Conservation (phyloP, 768 basidiomycete species). For the Trametes meyenii region DNA sequence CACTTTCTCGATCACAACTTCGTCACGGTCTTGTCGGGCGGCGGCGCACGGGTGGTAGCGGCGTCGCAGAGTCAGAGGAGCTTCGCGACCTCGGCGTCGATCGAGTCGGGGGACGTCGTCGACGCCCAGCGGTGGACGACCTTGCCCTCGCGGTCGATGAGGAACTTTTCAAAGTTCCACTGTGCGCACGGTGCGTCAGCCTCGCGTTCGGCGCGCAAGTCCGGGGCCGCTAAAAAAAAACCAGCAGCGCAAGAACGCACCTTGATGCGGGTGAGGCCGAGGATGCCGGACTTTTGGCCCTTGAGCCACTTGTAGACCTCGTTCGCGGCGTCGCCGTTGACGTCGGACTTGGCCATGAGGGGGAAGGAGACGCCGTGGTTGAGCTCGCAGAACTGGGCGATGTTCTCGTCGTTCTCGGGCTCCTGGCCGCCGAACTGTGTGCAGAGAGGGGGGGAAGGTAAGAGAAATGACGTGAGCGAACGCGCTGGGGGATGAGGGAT, state of each 20-base stretch:
- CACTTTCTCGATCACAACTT: conserved; percentile 1
- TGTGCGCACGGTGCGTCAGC: conserved; percentile 31
- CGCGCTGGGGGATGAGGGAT: not conserved
- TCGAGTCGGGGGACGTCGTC: conserved; percentile 66
- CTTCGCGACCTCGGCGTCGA: conserved; percentile 67
- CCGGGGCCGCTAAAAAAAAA: not conserved
- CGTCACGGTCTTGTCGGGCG: not conserved
- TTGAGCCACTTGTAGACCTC: conserved; percentile 88
- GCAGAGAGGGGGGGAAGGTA: not conserved
- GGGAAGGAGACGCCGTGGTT: conserved; percentile 93
- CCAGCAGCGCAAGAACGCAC: too few relatives aligned
- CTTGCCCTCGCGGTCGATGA: conserved; percentile 76
- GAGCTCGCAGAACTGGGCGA: conserved; percentile 70
- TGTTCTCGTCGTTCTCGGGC: conserved; percentile 76
- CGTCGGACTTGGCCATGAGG: conserved; percentile 90
- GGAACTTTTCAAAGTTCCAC: conserved; percentile 95
- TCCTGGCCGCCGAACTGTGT: conserved; percentile 82
- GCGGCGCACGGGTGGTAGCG: too few relatives aligned
- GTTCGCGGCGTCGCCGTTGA: conserved; percentile 86
- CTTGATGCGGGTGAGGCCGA: conserved; percentile 77
- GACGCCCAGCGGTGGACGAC: conserved; percentile 79
- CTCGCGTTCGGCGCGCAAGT: too few relatives aligned
- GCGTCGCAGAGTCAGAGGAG: conserved; percentile 54
- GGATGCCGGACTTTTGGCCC: conserved; percentile 69
- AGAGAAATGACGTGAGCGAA: too few relatives aligned